These are phyloP conservation scores for Fusarium sarcochroum DNA, from an alignment of 2,329 filamentous ascomycete genomes.

Conservation along the genomic window DNA sequence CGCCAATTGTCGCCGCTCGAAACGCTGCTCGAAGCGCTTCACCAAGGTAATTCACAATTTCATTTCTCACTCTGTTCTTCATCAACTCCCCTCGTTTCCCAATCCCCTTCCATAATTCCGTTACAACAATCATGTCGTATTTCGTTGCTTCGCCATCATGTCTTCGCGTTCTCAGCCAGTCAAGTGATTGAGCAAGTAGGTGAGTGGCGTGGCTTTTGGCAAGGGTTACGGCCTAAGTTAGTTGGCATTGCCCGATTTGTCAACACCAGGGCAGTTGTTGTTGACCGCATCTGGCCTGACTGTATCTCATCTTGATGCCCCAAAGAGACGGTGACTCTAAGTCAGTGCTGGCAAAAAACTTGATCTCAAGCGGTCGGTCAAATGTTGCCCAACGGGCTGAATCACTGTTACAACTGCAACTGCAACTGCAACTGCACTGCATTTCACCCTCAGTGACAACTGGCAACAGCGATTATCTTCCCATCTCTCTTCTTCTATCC, in stretches of 20 bases:
- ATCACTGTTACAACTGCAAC: constrained; percentile 20
- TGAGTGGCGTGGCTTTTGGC: constrained; percentile 45
- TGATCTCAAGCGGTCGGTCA: constrained; percentile 25
- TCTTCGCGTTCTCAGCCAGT: constrained; percentile 39
- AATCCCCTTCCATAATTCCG: background rate
- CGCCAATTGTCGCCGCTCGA: constrained; percentile 7
- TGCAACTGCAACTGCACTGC: constrained; percentile 23
- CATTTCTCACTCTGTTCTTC: background rate
- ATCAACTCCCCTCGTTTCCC: background rate
- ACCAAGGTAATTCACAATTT: constrained; percentile 31
- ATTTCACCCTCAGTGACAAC: constrained; percentile 22
- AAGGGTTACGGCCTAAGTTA: constrained; percentile 43
- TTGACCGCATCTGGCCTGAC: constrained; percentile 46
- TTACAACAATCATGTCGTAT: constrained; percentile 10
- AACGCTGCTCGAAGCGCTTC: constrained; percentile 21
- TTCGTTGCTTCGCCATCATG: constrained; percentile 29
- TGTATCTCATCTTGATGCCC: constrained; percentile 37
- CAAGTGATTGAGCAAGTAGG: constrained; percentile 40
- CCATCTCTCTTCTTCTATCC: constrained; percentile 10
- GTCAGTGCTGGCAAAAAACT: constrained; percentile 18
- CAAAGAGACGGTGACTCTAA: constrained; percentile 32
- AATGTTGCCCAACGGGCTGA: constrained; percentile 34
- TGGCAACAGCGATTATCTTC: constrained; percentile 17
- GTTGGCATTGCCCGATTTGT: constrained; percentile 48
- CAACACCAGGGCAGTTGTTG: constrained; percentile 33